Conservation (phyloP, 441 rosid genomes). For the Rhodomyrtus psidioides region DNA sequence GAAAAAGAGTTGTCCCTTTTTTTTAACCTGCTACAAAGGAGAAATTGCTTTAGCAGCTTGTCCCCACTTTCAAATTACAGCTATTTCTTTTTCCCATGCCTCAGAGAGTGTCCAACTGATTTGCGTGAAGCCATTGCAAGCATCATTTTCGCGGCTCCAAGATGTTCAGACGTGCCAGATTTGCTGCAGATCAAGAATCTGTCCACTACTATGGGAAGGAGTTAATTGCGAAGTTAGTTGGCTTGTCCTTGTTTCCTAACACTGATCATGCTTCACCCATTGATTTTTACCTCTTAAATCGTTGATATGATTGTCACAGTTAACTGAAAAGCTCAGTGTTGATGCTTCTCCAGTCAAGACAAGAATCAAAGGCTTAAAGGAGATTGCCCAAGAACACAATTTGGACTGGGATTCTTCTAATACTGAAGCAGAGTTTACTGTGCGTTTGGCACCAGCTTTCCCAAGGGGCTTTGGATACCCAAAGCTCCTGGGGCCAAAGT, state of each 20-base stretch:
- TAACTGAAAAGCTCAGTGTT: conserved; percentile 77
- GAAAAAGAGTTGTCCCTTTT: not conserved
- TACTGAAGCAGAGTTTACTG: conserved; percentile 75
- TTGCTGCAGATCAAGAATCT: conserved; percentile 73
- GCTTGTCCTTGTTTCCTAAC: not conserved
- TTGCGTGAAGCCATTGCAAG: conserved; percentile 84
- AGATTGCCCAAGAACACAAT: conserved; percentile 62
- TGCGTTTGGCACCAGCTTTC: no score
- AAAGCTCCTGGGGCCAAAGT: no score
- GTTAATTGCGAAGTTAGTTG: conserved; percentile 76
- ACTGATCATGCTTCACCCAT: not conserved
- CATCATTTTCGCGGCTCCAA: conserved; percentile 84
- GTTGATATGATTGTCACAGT: conserved; percentile 21
- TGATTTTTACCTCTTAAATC: not conserved
- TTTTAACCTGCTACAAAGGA: not conserved
- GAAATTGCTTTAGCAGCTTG: not conserved
- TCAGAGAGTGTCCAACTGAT: conserved; percentile 88
- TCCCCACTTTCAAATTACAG: not conserved
- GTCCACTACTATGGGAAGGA: conserved; percentile 63
- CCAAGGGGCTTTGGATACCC: no score
- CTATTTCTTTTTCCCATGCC: not conserved
- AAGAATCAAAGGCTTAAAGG: conserved; percentile 74
- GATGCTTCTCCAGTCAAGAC: conserved; percentile 64
- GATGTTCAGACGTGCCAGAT: conserved; percentile 92
- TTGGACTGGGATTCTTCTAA: conserved; percentile 75